Conservation (phyloP, 495 filamentous ascomycete genomes). For the Bathelium albidoporum region DNA sequence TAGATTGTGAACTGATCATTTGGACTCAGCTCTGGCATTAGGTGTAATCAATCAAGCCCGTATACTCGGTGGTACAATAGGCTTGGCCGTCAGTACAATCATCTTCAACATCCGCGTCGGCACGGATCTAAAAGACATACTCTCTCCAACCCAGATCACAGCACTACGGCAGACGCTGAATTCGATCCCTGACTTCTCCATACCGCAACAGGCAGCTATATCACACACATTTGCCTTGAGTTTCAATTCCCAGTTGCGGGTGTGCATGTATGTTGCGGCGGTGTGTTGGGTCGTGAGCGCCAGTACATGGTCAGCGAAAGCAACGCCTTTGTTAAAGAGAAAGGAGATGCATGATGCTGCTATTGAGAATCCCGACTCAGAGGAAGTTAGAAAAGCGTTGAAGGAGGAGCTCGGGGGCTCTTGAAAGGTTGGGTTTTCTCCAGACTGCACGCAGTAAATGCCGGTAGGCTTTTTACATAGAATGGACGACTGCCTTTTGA, state of each 20-base stretch:
- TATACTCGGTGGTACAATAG: slow-evolving; percentile 9
- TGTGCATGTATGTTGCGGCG: slow-evolving; percentile 8
- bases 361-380: slow-evolving; percentile 3
- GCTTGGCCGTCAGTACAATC: slow-evolving; percentile 7
- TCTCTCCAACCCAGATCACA: slow-evolving; percentile 3
- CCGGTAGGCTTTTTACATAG: background rate
- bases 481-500: background rate
- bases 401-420: background rate
- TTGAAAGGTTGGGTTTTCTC: background rate
- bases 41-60: slow-evolving; percentile 9
- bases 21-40: slow-evolving; percentile 8
- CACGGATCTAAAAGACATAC: background rate
- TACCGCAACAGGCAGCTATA: slow-evolving; percentile 6
- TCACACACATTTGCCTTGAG: slow-evolving; percentile 6
- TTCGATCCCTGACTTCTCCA: slow-evolving; percentile 4
- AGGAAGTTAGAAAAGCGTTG: slow-evolving; percentile 1
- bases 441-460: background rate
- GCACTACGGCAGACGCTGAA: slow-evolving; percentile 7
- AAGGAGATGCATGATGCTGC: slow-evolving; percentile 3
- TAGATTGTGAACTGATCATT: background rate
- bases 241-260: slow-evolving; percentile 8
- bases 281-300: slow-evolving; percentile 8
- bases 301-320: slow-evolving; percentile 2
- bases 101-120: slow-evolving; percentile 8
- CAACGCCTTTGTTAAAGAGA: background rate